Conservation (phyloP, 805 yeast species). For the Grigorovia transvaalensis region DNA sequence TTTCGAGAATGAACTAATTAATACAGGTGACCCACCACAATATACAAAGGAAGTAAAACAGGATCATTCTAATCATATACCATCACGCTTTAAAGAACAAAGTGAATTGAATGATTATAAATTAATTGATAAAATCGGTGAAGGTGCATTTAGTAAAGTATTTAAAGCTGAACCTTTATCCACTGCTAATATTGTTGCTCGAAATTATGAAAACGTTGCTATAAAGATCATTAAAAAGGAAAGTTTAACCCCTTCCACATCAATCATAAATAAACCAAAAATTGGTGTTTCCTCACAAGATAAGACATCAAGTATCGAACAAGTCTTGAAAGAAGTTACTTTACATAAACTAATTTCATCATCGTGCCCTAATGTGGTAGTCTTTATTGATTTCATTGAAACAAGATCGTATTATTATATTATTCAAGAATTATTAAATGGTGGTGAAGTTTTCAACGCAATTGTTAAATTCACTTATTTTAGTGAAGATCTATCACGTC, state of each 20-base stretch:
- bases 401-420: conserved; percentile 52
- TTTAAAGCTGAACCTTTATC: conserved; percentile 41
- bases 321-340: conserved; percentile 71
- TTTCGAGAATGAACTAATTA: conserved; percentile 1
- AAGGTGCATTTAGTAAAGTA: conserved; percentile 75
- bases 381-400: conserved; percentile 57
- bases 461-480: conserved; percentile 59
- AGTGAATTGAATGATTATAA: conserved; percentile 29
- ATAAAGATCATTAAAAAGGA: conserved; percentile 56
- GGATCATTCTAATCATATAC: conserved; percentile 12
- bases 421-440: conserved; percentile 61
- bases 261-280: conserved; percentile 1
- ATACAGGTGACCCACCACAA: not conserved
- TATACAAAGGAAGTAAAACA: conserved; percentile 2
- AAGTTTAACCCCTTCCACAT: conserved; percentile 47
- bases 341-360: conserved; percentile 57
- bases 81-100: conserved; percentile 24
- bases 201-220: conserved; percentile 32
- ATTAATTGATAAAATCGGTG: conserved; percentile 50
- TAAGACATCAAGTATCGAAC: conserved; percentile 30
- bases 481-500: conserved; percentile 54
- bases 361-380: conserved; percentile 44
- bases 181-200: conserved; percentile 7
- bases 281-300: conserved; percentile 1
- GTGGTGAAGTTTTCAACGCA: conserved; percentile 67